phyloP scores from a whole-genome alignment of 2,329 filamentous ascomycete species.

The Ophiobolus disseminans region DNA sequence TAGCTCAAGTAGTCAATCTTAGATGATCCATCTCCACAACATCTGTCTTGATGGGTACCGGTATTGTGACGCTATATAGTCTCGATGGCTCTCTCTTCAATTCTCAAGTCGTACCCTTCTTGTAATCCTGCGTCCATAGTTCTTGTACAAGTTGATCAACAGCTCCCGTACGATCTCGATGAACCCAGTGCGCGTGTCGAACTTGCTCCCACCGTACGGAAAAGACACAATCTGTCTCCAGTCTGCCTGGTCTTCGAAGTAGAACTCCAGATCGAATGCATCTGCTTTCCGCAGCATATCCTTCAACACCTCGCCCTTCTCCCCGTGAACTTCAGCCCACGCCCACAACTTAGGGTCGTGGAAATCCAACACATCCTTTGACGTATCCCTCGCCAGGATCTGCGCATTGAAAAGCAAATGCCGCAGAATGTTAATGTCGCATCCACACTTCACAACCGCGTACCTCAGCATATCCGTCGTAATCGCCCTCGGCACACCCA shows the following conservation, averaged over 20 bases:
- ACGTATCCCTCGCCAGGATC: conserved; percentile 27
- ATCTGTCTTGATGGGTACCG: no score
- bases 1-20: no score
- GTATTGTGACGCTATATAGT: no score
- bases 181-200: conserved; percentile 38
- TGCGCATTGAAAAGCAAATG: conserved; percentile 47
- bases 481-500: conserved; percentile 39
- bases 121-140: conserved; percentile 44
- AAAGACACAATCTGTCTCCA: conserved; percentile 42
- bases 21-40: no score
- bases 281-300: conserved; percentile 40
- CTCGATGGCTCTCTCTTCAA: no score
- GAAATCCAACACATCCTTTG: conserved; percentile 36
- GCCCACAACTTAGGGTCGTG: conserved; percentile 43
- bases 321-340: conserved; percentile 40
- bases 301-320: conserved; percentile 37
- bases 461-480: conserved; percentile 37
- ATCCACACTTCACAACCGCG: conserved; percentile 40
- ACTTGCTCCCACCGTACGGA: conserved; percentile 43
- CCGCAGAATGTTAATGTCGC: conserved; percentile 36
- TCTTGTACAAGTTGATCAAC: conserved; percentile 39
- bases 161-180: conserved; percentile 34
- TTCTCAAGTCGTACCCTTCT: conserved; percentile 3
- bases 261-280: conserved; percentile 43
- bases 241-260: conserved; percentile 36